Evolutionary conservation across 106 monocot species (phyloP).

Genomic region (Agapanthus africanus): DNA sequence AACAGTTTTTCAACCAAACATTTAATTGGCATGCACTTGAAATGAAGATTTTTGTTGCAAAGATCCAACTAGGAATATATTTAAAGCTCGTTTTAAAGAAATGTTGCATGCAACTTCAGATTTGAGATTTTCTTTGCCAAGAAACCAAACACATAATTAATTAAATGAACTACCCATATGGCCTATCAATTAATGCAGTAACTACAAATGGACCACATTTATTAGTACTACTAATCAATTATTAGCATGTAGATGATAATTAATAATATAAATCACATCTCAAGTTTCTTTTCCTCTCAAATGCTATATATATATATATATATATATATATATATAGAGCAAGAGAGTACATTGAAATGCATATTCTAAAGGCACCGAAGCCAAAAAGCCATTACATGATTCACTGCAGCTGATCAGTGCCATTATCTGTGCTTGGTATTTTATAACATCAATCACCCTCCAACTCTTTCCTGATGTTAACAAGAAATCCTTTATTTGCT

Average conservation of each 20-base stretch:
- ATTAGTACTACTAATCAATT: neutral
- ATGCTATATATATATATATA: too few relatives aligned
- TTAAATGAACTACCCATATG: too few relatives aligned
- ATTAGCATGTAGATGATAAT: neutral
- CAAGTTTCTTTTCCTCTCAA: neutral
- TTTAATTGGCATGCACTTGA: too few relatives aligned
- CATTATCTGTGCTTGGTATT: neutral
- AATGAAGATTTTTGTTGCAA: too few relatives aligned
- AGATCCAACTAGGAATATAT: too few relatives aligned
- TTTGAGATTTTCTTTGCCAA: too few relatives aligned
- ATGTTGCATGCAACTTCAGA: too few relatives aligned
- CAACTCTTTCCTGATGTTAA: neutral
- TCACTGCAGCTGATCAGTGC: neutral
- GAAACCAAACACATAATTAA: too few relatives aligned
- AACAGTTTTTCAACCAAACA: too few relatives aligned
- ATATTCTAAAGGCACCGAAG: neutral
- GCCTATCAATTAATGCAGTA: too few relatives aligned
- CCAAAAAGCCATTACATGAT: neutral
- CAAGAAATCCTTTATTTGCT: neutral
- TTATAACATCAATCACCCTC: slow-evolving; percentile 1
- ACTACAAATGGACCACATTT: neutral
- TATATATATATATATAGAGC: too few relatives aligned
- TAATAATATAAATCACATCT: neutral
- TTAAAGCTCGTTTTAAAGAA: too few relatives aligned
- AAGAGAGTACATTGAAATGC: neutral